phyloP scores from a whole-genome alignment of 1,284 basidiomycete genomes.

The Moesziomyces sp. region DNA sequence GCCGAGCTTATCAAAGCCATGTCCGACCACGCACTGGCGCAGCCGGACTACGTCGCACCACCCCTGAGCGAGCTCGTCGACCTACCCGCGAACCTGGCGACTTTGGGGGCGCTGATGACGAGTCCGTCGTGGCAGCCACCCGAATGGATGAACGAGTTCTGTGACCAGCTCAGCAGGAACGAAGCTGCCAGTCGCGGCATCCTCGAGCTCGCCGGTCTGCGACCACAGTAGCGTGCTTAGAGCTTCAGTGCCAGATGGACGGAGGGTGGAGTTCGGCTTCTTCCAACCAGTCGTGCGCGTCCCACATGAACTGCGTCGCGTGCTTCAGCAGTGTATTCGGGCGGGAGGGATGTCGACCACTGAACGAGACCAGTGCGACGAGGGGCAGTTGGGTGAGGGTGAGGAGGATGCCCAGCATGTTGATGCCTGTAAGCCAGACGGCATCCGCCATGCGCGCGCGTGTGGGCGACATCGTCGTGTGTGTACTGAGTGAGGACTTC shows the following conservation, averaged over 20 bases:
- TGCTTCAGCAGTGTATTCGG: neutral
- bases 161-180: too few species aligned
- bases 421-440: conserved; percentile 1
- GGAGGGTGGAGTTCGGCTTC: conserved; percentile 22
- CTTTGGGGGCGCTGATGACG: too few species aligned
- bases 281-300: conserved; percentile 35
- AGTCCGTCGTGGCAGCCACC: too few species aligned
- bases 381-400: conserved; percentile 14
- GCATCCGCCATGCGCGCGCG: conserved; percentile 1
- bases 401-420: conserved; percentile 5
- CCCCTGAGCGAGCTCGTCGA: too few species aligned
- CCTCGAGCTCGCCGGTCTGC: neutral
- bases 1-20: neutral
- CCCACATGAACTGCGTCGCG: conserved; percentile 23
- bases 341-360: neutral
- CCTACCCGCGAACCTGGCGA: too few species aligned
- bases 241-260: neutral
- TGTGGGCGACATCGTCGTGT: neutral
- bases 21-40: conserved; percentile 15
- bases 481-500: too few species aligned
- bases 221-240: neutral
- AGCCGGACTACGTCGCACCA: conserved; percentile 1
- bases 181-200: too few species aligned
- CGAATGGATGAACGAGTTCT: too few species aligned
- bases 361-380: conserved; percentile 7